Evolutionary conservation across 73 alveolate species (phyloP), one percentile per base, ranked within the genome.

Genomic region (Paramecium primaurelia): DNA sequence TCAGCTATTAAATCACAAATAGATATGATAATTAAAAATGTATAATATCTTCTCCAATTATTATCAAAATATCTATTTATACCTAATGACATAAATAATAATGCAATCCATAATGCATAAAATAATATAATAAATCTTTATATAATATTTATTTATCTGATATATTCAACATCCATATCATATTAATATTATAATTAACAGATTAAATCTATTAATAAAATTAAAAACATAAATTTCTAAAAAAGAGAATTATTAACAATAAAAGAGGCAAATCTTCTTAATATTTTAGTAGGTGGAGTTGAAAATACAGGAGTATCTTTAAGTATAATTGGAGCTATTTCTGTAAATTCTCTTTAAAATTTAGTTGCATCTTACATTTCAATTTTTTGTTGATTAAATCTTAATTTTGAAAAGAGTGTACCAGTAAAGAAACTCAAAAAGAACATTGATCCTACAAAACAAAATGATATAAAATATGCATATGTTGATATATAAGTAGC

Each of bases 11-110:
- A 75, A 18, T 75, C 88, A 37, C 42, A 32, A 75, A 75, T 12
- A 2, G 88, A 75, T 14, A 75, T 34, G 10, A 75, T 10, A 9
- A 18, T 45, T n/a, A 75, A 10, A 14, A 75, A 34, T 40, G 49
- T 75, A 36, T 75, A 37, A 75, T 37, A 75, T 36, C 49, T 34
- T 38, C 88, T 75, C 88, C 88, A 75, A 75, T 30, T 34, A 75
- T 75, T 45, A 3, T 75, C 88, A 30, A 75, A 34, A 22, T 37
- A 75, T 75, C 88, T 75, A 34, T 40, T 34, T 0, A 75, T 37
- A 2, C 88, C 88, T 11, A 34, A 37, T 22, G 88, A 34, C 49
- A 75, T 32, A 32, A 75, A 34, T 4, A 34, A 7, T 2, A 75
- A 14, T 0, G 20, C 36, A 40, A 37, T 75, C 68, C 58, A 37